Conservation (phyloP, 2,329 filamentous ascomycete genomes). For the Colletotrichum sp. region DNA sequence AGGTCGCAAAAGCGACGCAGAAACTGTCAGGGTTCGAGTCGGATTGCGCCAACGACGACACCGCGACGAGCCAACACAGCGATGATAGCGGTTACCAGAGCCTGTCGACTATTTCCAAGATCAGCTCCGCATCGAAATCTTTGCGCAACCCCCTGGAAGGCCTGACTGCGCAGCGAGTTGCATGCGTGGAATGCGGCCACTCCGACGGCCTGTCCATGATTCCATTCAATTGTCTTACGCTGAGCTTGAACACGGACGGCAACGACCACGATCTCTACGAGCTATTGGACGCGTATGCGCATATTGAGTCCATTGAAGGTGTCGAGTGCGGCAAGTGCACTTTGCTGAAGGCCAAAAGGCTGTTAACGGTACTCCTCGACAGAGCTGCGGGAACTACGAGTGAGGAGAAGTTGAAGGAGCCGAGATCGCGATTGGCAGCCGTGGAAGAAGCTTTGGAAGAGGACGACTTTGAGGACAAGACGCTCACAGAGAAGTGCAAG, state of each 20-base stretch:
- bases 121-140: constrained; percentile 29
- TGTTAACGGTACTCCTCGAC: constrained; percentile 53
- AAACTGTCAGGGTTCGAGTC: constrained; percentile 44
- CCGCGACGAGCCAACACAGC: constrained; percentile 52
- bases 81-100: constrained; percentile 65
- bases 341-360: constrained; percentile 61
- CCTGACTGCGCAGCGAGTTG: constrained; percentile 84
- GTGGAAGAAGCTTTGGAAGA: constrained; percentile 77
- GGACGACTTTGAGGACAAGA: constrained; percentile 79
- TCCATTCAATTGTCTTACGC: constrained; percentile 91
- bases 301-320: constrained; percentile 83
- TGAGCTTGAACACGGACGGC: constrained; percentile 73
- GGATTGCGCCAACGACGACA: constrained; percentile 44
- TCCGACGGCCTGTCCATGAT: constrained; percentile 89
- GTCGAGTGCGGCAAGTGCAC: constrained; percentile 95
- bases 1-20: constrained; percentile 41
- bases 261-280: constrained; percentile 74
- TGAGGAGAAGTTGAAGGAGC: constrained; percentile 56
- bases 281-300: constrained; percentile 83
- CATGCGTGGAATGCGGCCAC: constrained; percentile 83
- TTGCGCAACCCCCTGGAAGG: constrained; percentile 85
- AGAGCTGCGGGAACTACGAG: constrained; percentile 39
- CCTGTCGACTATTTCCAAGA: constrained; percentile 39
- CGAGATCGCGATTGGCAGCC: constrained; percentile 62
- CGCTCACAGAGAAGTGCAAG: constrained; percentile 66